Base-by-base conservation (phyloP, 495 filamentous ascomycete species). In the Thermochaetoides thermophila region DNA sequence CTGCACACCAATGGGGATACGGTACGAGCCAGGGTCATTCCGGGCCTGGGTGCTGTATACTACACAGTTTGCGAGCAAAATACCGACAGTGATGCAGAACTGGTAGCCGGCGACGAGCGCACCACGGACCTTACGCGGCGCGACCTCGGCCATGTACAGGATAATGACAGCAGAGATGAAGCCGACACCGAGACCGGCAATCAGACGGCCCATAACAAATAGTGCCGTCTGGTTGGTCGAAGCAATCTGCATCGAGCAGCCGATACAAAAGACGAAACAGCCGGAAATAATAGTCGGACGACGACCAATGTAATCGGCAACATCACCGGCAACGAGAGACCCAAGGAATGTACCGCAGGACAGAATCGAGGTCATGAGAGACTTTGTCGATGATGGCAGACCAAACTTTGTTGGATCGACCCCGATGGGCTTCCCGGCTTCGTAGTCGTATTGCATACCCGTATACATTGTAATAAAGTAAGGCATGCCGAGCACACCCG, bases 311-410 rank as follows among this genome's bases (percentile, higher is more conserved):
- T 63, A 70, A 44, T 84, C 78, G 32, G 77, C 76, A 16, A 81
- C 37, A 37, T 78, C 71, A 53, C 75, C 77, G 15, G 73, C 74
- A 21, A 79, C 63, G 28, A 84, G 54, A 25, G 78, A 73, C 38
- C 78, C 78, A 37, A 81, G 76, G 65, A 84, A 82, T 29, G 78
- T 82, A 35, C 78, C 78, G 40, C 64, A 68, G 14, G 78, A 81
- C 8, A 82, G 66, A 42, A 84, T 80, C 14, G 76, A 79, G 20
- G 73, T 75, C 48, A 80, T 82, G 28, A 82, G 62, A 3, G 73
- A 76, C 53, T 78, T 72, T 33, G 55, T 45, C 6, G 45, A 40
- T 14, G 53, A 46, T 0, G 41, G 52, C 12, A 64, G 46, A 24
- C 21, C 49, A 16, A 49, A 56, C 16, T 38, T 31, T 20, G 28